These are phyloP conservation scores for Melanomma pulvis-pyrius DNA, from an alignment of 495 filamentous ascomycete species.

Conservation along the genomic window DNA sequence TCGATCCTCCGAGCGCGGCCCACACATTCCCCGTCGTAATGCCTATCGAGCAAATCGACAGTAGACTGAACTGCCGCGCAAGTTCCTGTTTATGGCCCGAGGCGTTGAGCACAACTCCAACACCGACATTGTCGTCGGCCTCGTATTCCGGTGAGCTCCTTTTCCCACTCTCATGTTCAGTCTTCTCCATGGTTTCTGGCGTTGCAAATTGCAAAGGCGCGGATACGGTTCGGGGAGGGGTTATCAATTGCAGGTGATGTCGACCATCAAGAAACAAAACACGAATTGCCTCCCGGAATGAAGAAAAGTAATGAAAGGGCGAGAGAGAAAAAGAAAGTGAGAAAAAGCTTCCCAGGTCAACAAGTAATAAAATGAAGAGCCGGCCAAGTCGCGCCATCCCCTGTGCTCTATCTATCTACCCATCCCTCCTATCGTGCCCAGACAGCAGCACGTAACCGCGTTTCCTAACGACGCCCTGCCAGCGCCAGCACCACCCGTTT, in stretches of 20 bases:
- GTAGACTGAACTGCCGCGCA: constrained; percentile 61
- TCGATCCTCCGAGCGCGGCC: constrained; percentile 61
- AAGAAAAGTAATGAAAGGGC: no score
- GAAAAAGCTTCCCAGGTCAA: background rate
- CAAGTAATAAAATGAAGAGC: background rate
- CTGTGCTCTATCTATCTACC: background rate
- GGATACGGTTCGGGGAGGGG: no score
- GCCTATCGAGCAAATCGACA: constrained; percentile 60
- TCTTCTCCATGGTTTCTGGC: constrained; percentile 4
- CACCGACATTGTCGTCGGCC: constrained; percentile 27
- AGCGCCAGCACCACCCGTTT: no score
- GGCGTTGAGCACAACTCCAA: constrained; percentile 52
- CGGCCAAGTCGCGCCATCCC: background rate
- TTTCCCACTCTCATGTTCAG: background rate
- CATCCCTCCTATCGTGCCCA: background rate
- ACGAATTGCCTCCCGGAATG: no score
- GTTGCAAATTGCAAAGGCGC: background rate
- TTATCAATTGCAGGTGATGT: no score
- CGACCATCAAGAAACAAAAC: no score
- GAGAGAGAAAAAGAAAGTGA: background rate
- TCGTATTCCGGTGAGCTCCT: constrained; percentile 10
- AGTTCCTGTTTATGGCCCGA: constrained; percentile 63
- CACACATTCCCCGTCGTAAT: constrained; percentile 63
- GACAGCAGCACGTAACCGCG: background rate
- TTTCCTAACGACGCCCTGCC: background rate